Evolutionary conservation across 306 rosid genomes (phyloP), one percentile per base, ranked within the genome.

Genomic region (Pachyrhizus erosus): DNA sequence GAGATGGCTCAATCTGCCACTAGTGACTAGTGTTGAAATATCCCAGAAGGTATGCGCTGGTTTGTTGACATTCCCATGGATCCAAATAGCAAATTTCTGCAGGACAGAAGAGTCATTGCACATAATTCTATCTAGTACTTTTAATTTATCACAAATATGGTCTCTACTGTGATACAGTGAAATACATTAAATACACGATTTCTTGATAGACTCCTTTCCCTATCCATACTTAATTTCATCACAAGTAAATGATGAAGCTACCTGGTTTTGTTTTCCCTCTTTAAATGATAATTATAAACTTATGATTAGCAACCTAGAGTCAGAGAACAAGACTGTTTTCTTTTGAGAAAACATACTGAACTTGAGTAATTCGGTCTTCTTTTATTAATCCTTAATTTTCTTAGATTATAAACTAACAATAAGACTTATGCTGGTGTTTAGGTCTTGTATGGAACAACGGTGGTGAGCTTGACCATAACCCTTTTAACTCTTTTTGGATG

Each of bases 401-500:
- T 49, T 75, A 17, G 15, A 29, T 17, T 20, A 17, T 52, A 52
- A 33, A 70, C 57, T 65, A 46, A 78, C 72, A 55, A 8, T 5
- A 74, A 66, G 65, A 18, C 14, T 70, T 78, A 13, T 23, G 37
- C 29, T 7, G 46, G 21, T 85, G 68, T 72, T 26, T 65, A 94
- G 98, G 88, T 91, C 82, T n/a, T 77, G 33, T 90, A 84, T 70
- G 98, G 91, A 75, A 29, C 29, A 13, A 69, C 81, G 86, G 70
- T 87, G 87, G 26, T 84, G 48, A 79, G 75, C 58, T 85, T 92
- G 94, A 89, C 90, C 73, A 24, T 70, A 57, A 91, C 87, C 34
- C 91, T 94, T 39, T 88, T 86, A 60, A 89, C 92, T 76, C 95
- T 94, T 68, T 78, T 83, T 71, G 94, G 91, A 73, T 94, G 98